These are phyloP conservation scores for Mucor racemosus DNA, from an alignment of 371 early-diverging fungal genomes.

Conservation along the genomic window DNA sequence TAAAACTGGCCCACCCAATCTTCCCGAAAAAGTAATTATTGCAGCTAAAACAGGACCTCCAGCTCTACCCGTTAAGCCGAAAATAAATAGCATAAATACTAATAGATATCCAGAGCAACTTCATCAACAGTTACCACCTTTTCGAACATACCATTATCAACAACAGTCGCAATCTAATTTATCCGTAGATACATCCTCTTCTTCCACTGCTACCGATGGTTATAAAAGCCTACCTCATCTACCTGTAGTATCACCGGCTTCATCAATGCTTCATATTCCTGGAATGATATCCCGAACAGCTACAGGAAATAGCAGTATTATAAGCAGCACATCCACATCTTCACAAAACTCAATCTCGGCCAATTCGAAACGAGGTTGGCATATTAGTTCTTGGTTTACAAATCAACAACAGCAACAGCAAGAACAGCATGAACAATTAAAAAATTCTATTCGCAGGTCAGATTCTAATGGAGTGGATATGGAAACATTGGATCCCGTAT, in stretches of 20 bases:
- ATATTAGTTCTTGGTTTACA: constrained; percentile 30
- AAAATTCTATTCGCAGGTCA: constrained; percentile 22
- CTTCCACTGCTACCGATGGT: neutral
- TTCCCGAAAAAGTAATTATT: constrained; percentile 25
- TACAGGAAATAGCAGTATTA: constrained; percentile 31
- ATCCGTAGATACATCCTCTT: constrained; percentile 13
- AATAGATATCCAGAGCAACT: constrained; percentile 9
- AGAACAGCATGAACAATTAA: constrained; percentile 18
- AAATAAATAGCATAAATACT: neutral
- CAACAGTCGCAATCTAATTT: neutral
- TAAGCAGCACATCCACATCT: constrained; percentile 29
- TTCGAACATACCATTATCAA: constrained; percentile 4
- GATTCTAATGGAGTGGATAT: neutral
- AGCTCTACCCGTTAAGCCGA: constrained; percentile 28
- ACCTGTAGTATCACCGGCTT: constrained; percentile 9
- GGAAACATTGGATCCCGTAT: neutral
- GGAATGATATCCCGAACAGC: constrained; percentile 26
- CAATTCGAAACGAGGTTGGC: constrained; percentile 28
- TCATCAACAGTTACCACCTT: neutral
- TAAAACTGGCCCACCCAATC: constrained; percentile 26
- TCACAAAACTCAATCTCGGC: constrained; percentile 26
- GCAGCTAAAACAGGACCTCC: constrained; percentile 32
- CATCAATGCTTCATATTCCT: constrained; percentile 23
- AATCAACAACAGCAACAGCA: constrained; percentile 22
- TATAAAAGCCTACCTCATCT: neutral